phyloP scores from a whole-genome alignment of 345 rosid genomes.

The Combretum micranthum region DNA sequence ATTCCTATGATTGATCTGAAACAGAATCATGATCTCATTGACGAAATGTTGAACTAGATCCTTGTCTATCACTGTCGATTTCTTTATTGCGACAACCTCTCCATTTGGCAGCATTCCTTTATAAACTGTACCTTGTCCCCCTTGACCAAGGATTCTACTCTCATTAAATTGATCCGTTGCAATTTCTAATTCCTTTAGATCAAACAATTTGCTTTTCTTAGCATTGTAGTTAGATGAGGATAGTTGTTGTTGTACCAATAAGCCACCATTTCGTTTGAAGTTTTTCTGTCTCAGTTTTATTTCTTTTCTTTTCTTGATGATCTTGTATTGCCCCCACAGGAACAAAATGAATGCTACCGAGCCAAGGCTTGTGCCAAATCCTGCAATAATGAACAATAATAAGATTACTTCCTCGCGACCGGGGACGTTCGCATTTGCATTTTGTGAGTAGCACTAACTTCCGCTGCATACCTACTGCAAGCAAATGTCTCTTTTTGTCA shows the following conservation, averaged over 20 bases:
- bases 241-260: constrained; percentile 9
- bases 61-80: constrained; percentile 3
- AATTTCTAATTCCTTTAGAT: constrained; percentile 6
- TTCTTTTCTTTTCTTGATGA: constrained; percentile 3
- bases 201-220: constrained; percentile 1
- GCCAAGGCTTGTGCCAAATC: background rate
- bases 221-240: constrained; percentile 4
- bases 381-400: background rate
- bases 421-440: no score
- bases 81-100: constrained; percentile 11
- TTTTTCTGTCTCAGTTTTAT: constrained; percentile 1
- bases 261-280: constrained; percentile 12
- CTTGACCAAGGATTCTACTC: constrained; percentile 9
- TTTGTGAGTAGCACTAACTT: no score
- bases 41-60: constrained; percentile 12
- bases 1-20: constrained; percentile 14
- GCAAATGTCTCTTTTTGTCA: no score
- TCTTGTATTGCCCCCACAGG: constrained; percentile 1
- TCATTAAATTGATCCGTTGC: constrained; percentile 9
- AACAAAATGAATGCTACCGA: constrained; percentile 1
- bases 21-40: constrained; percentile 16
- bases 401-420: no score
- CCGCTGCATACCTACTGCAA: no score
- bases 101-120: constrained; percentile 17
- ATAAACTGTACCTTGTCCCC: constrained; percentile 16